Conservation (phyloP, 257 asterid species). For the Ajuga chamaepitys region DNA sequence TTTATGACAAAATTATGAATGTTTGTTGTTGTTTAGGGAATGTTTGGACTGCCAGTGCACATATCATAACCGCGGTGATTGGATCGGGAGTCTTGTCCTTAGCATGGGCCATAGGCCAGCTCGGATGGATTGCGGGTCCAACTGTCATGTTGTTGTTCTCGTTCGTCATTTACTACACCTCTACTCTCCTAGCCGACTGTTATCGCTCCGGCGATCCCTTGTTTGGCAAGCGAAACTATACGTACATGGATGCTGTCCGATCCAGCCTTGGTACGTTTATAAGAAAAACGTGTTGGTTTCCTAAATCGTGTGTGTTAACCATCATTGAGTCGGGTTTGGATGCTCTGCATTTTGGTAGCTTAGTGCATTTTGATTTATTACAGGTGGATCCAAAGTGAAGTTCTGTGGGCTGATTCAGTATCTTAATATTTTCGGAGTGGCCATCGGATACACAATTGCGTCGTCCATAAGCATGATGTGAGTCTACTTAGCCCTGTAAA, state of each 20-base stretch:
- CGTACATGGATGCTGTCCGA: slow-evolving; percentile 57
- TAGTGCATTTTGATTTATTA: neutral
- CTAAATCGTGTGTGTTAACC: no score
- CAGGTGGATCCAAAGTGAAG: slow-evolving; percentile 47
- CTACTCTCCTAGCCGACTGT: slow-evolving; percentile 51
- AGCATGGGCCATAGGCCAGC: slow-evolving; percentile 58
- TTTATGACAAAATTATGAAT: neutral
- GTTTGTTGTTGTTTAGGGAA: slow-evolving; percentile 22
- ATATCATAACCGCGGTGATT: slow-evolving; percentile 51
- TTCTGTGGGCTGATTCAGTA: slow-evolving; percentile 41
- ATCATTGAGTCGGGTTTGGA: no score
- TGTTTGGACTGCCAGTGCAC: slow-evolving; percentile 61
- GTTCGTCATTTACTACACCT: slow-evolving; percentile 45
- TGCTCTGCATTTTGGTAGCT: neutral
- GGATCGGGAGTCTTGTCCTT: slow-evolving; percentile 57
- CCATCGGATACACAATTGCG: slow-evolving; percentile 52
- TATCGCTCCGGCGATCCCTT: slow-evolving; percentile 49
- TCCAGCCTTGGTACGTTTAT: slow-evolving; percentile 38
- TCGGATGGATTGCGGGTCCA: slow-evolving; percentile 63
- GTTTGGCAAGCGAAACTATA: slow-evolving; percentile 51
- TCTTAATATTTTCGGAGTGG: slow-evolving; percentile 41
- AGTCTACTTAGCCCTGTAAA: no score
- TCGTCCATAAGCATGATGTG: slow-evolving; percentile 55
- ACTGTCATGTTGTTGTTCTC: slow-evolving; percentile 50
- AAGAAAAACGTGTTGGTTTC: no score